Evolutionary conservation across 2,329 filamentous ascomycete genomes (phyloP).

Genomic region (Penicillium decumbens): DNA sequence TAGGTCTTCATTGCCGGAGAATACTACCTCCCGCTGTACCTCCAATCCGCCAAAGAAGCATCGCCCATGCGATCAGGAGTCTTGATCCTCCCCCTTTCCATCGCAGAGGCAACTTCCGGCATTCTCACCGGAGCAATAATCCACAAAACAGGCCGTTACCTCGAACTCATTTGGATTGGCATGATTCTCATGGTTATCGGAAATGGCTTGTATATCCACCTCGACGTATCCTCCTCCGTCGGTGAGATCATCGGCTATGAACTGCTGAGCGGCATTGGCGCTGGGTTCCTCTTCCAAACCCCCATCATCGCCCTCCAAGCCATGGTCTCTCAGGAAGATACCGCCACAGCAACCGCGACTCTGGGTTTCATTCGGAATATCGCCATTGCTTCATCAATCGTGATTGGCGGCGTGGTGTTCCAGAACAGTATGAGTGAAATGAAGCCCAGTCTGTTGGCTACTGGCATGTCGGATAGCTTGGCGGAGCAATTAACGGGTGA

Average conservation of each 20-base stretch:
- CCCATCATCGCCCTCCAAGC: slow-evolving; percentile 55
- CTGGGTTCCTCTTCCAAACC: slow-evolving; percentile 51
- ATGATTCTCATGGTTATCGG: slow-evolving; percentile 43
- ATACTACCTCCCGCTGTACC: slow-evolving; percentile 70
- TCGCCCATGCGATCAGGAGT: slow-evolving; percentile 56
- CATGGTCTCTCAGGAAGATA: slow-evolving; percentile 47
- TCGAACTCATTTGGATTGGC: slow-evolving; percentile 46
- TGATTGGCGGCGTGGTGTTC: slow-evolving; percentile 73
- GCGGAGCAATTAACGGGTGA: slow-evolving; percentile 36
- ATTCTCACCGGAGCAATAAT: slow-evolving; percentile 48
- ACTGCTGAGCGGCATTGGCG: slow-evolving; percentile 49
- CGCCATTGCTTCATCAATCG: slow-evolving; percentile 63
- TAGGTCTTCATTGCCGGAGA: slow-evolving; percentile 61
- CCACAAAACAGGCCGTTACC: slow-evolving; percentile 49
- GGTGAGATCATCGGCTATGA: slow-evolving; percentile 47
- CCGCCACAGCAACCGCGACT: slow-evolving; percentile 50
- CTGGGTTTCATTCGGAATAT: slow-evolving; percentile 60
- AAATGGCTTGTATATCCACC: slow-evolving; percentile 46
- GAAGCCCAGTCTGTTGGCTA: slow-evolving; percentile 58
- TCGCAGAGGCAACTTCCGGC: slow-evolving; percentile 43
- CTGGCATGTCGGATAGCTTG: slow-evolving; percentile 25
- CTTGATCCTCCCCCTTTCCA: slow-evolving; percentile 59
- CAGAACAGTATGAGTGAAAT: slow-evolving; percentile 54
- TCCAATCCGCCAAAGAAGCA: slow-evolving; percentile 62
- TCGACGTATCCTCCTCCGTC: slow-evolving; percentile 36